Percentiles rank a stretch among this genome's conserved stretches.
phyloP scores from a whole-genome alignment of 495 filamentous ascomycete genomes.

The Venustampulla echinocandica region DNA sequence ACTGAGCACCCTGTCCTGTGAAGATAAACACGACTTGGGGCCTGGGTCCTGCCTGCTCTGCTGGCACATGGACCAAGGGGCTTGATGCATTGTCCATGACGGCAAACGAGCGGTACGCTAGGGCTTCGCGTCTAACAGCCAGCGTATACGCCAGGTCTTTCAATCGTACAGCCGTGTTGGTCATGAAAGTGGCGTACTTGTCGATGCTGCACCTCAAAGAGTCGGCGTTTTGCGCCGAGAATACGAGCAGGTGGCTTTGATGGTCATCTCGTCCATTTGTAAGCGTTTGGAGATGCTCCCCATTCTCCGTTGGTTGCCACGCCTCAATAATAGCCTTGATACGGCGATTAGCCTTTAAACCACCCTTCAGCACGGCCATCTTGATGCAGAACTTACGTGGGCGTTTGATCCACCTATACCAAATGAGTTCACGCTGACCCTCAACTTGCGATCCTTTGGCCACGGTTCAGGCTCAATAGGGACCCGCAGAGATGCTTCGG shows the following conservation, averaged over 20 bases:
- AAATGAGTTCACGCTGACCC: constrained; percentile 6
- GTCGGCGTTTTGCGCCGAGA: background rate
- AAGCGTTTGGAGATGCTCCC: background rate
- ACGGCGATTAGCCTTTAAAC: background rate
- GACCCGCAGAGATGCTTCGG: background rate
- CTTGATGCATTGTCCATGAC: background rate
- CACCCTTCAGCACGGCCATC: background rate
- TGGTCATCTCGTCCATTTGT: no score
- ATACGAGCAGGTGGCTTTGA: no score
- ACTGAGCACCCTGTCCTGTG: constrained; percentile 31
- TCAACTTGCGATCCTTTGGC: background rate
- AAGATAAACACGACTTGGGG: constrained; percentile 17
- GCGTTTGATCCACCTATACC: constrained; percentile 48
- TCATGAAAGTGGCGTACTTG: constrained; percentile 14
- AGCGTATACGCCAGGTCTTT: background rate
- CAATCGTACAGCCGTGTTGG: background rate
- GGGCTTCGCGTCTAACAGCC: background rate
- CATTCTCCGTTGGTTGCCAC: background rate
- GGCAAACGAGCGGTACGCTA: background rate
- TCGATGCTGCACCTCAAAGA: background rate
- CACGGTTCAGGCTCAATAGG: background rate
- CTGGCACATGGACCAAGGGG: constrained; percentile 27
- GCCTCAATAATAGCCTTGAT: background rate
- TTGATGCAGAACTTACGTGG: constrained; percentile 41
- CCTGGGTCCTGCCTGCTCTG: constrained; percentile 40